Percentiles rank a stretch among this genome's conserved stretches.
Conservation (phyloP, 1,284 basidiomycete species). For the Ganoderma sinense region DNA sequence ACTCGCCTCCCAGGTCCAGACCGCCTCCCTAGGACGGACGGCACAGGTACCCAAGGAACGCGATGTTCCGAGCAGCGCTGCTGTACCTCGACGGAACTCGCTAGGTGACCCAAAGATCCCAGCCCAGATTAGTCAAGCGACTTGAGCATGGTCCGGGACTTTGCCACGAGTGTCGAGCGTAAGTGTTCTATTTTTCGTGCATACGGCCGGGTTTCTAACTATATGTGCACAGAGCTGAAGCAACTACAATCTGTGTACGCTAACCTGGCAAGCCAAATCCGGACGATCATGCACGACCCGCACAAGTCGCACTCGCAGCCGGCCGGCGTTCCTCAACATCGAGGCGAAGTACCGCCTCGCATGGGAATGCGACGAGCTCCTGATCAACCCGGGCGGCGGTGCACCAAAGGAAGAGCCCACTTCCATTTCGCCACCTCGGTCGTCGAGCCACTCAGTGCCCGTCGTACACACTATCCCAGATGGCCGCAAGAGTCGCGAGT, state of each 20-base stretch:
- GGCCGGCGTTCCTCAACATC: conserved; percentile 53
- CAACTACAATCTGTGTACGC: conserved; percentile 67
- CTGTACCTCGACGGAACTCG: conserved; percentile 62
- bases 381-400: conserved; percentile 78
- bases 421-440: conserved; percentile 35
- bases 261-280: conserved; percentile 58
- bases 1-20: conserved; percentile 47
- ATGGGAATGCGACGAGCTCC: conserved; percentile 89
- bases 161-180: conserved; percentile 86
- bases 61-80: conserved; percentile 21
- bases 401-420: conserved; percentile 36
- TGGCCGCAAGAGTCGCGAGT: conserved; percentile 57
- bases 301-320: conserved; percentile 44
- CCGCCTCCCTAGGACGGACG: conserved; percentile 69
- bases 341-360: conserved; percentile 72
- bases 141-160: conserved; percentile 85
- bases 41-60: conserved; percentile 49
- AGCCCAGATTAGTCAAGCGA: conserved; percentile 83
- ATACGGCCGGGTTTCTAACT: not conserved
- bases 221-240: conserved; percentile 65
- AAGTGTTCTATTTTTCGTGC: conserved; percentile 44
- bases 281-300: conserved; percentile 54
- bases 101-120: conserved; percentile 87
- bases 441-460: conserved; percentile 27
- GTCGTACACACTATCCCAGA: conserved; percentile 30